Evolutionary conservation across 768 basidiomycete genomes (phyloP).

Genomic region (Galerina marginata): DNA sequence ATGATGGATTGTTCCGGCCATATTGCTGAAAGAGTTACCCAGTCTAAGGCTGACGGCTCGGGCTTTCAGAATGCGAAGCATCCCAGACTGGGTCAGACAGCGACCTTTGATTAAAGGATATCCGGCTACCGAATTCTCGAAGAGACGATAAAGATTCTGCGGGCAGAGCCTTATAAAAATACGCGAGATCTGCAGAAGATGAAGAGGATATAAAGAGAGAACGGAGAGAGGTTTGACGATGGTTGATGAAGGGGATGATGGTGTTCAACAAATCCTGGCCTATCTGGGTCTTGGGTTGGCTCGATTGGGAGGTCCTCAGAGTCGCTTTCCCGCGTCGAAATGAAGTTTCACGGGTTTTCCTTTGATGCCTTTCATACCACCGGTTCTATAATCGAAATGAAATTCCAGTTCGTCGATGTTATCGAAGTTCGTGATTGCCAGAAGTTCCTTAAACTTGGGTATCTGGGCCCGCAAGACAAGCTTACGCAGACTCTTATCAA

Average conservation of each 20-base stretch:
- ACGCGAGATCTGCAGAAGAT: slow-evolving; percentile 35
- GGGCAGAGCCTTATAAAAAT: slow-evolving; percentile 36
- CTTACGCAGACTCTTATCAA: slow-evolving; percentile 37
- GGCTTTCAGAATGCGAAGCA: slow-evolving; percentile 26
- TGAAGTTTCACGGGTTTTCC: slow-evolving; percentile 2
- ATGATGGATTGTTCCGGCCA: slow-evolving; percentile 11
- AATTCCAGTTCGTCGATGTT: slow-evolving; percentile 39
- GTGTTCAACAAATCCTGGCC: slow-evolving; percentile 16
- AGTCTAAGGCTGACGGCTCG: slow-evolving; percentile 25
- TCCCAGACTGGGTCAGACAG: slow-evolving; percentile 30
- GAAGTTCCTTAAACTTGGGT: slow-evolving; percentile 34
- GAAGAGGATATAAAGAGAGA: slow-evolving; percentile 39
- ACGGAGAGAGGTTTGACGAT: slow-evolving; percentile 29
- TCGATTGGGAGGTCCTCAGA: slow-evolving; percentile 11
- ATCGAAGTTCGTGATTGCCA: slow-evolving; percentile 33
- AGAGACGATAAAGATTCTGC: slow-evolving; percentile 27
- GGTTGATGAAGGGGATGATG: slow-evolving; percentile 38
- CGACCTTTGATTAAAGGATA: slow-evolving; percentile 21
- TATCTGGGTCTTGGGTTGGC: background rate
- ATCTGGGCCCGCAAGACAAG: slow-evolving; percentile 38
- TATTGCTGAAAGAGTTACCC: slow-evolving; percentile 27
- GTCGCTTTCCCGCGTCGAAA: background rate
- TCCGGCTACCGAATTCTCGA: slow-evolving; percentile 25
- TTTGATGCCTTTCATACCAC: background rate
- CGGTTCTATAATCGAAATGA: slow-evolving; percentile 35